Evolutionary conservation across 2,329 filamentous ascomycete species (phyloP).

Genomic region (Dothistroma septosporum): DNA sequence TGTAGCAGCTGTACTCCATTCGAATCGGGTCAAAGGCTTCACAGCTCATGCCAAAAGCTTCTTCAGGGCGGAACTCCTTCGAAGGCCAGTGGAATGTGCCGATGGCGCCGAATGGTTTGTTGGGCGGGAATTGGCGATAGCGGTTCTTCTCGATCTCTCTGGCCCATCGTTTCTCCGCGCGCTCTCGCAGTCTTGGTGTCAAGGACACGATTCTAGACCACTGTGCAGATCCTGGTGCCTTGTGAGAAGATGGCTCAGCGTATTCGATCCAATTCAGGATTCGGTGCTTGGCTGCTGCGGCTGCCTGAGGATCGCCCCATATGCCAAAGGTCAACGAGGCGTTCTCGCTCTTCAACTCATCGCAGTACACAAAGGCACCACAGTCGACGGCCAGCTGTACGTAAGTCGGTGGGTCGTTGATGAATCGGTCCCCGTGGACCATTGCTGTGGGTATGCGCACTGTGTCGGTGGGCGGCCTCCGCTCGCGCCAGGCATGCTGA

Average conservation of each 20-base stretch:
- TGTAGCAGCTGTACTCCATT: slow-evolving; percentile 37
- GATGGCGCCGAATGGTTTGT: slow-evolving; percentile 26
- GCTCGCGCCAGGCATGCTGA: slow-evolving; percentile 20
- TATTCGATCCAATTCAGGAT: slow-evolving; percentile 24
- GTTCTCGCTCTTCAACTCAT: slow-evolving; percentile 5
- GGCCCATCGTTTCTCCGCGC: slow-evolving; percentile 24
- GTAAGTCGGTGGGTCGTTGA: slow-evolving; percentile 2
- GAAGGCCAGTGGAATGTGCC: slow-evolving; percentile 46
- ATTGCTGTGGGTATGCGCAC: slow-evolving; percentile 24
- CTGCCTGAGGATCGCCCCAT: slow-evolving; percentile 25
- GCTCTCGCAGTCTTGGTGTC: slow-evolving; percentile 19
- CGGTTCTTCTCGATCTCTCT: slow-evolving; percentile 23
- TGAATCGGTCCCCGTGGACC: slow-evolving; percentile 5
- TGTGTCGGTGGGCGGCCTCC: slow-evolving; percentile 7
- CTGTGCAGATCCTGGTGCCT: background rate
- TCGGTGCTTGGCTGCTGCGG: slow-evolving; percentile 13
- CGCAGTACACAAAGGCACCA: slow-evolving; percentile 23
- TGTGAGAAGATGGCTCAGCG: background rate
- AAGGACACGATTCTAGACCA: slow-evolving; percentile 25
- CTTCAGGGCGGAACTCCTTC: slow-evolving; percentile 39
- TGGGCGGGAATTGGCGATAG: slow-evolving; percentile 27
- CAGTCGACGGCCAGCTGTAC: slow-evolving; percentile 19
- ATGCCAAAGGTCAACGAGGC: slow-evolving; percentile 22
- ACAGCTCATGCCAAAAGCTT: slow-evolving; percentile 40
- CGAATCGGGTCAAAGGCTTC: slow-evolving; percentile 47